phyloP scores from a whole-genome alignment of 306 rosid genomes.

The Cucurbita ficifolia region DNA sequence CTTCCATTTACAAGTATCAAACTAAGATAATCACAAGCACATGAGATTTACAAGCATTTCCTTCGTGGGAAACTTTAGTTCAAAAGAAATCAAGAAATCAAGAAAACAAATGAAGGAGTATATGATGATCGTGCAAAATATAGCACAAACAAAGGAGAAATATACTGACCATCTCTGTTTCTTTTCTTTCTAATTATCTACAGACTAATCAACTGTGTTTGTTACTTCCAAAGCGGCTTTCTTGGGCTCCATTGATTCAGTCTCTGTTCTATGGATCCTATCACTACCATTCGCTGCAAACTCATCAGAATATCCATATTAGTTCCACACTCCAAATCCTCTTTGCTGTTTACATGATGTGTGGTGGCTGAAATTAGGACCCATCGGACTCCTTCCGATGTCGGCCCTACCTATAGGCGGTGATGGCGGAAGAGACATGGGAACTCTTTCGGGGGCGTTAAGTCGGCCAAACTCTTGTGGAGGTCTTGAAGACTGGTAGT shows the following conservation, averaged over 20 bases:
- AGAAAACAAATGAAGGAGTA: not conserved
- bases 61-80: not conserved
- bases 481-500: conserved; percentile 8
- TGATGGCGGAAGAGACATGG: not conserved
- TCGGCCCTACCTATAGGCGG: conserved; percentile 15
- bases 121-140: not conserved
- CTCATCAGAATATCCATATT: conserved; percentile 20
- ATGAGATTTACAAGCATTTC: not conserved
- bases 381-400: conserved; percentile 1
- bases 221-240: conserved; percentile 21
- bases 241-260: conserved; percentile 26
- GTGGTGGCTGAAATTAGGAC: conserved; percentile 11
- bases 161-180: not conserved
- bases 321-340: conserved; percentile 9
- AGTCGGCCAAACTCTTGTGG: conserved; percentile 14
- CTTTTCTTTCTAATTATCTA: not conserved
- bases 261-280: conserved; percentile 19
- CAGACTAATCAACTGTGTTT: not conserved
- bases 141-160: not conserved
- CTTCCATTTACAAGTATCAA: not conserved
- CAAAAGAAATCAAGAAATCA: not conserved
- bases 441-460: conserved; percentile 16
- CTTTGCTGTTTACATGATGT: conserved; percentile 17
- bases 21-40: not conserved
- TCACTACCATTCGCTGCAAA: not conserved